Percentiles rank a stretch among this genome's conserved stretches.
These are phyloP conservation scores for Kwoniella europaea DNA, from an alignment of 768 basidiomycete species.

Conservation along the genomic window DNA sequence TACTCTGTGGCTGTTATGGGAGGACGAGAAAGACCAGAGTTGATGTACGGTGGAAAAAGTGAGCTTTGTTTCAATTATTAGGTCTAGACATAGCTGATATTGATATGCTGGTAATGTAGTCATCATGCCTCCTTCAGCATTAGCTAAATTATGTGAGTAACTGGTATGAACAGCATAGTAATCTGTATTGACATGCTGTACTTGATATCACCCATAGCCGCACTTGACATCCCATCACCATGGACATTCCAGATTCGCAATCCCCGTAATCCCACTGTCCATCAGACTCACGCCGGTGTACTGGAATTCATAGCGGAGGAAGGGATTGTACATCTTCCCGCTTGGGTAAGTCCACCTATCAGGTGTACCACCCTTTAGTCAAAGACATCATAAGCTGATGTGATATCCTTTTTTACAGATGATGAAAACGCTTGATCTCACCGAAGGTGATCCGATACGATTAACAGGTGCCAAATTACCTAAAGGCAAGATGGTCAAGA, in stretches of 20 bases:
- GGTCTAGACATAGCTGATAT: conserved; percentile 10
- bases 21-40: conserved; percentile 80
- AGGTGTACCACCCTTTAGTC: background rate
- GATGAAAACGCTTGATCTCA: conserved; percentile 93
- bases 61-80: conserved; percentile 42
- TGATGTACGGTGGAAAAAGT: conserved; percentile 98
- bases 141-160: conserved; percentile 75
- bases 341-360: conserved; percentile 67
- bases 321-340: conserved; percentile 90
- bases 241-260: conserved; percentile 98
- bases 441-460: conserved; percentile 93
- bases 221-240: conserved; percentile 83
- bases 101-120: conserved; percentile 63
- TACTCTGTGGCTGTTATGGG: conserved; percentile 95
- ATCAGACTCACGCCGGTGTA: conserved; percentile 92
- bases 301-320: conserved; percentile 98
- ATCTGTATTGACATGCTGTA: background rate
- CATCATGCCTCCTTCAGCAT: conserved; percentile 94
- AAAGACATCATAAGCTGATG: conserved; percentile 24
- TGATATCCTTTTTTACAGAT: conserved; percentile 62
- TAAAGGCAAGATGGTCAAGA: conserved; percentile 94
- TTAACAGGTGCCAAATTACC: conserved; percentile 84
- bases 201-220: conserved; percentile 58
- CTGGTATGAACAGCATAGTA: background rate
- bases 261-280: conserved; percentile 75